Conservation (phyloP, 805 yeast genomes). For the Candida palmyrensis region DNA sequence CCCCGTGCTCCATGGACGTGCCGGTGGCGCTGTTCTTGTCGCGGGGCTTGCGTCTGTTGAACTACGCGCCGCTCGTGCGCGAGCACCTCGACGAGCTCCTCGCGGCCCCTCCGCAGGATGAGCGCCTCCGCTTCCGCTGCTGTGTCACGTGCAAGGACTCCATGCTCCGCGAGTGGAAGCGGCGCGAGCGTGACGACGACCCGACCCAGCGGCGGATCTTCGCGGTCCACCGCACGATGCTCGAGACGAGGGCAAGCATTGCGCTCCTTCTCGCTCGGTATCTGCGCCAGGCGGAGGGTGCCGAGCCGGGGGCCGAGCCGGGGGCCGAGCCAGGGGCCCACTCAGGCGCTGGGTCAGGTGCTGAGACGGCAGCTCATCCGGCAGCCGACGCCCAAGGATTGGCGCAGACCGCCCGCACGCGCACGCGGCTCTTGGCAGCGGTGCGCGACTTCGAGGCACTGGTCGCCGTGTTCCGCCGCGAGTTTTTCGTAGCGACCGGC, state of each 20-base stretch:
- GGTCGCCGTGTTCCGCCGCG: slow-evolving; percentile 17
- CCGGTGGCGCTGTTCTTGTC: slow-evolving; percentile 42
- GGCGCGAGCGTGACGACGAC: slow-evolving; percentile 4
- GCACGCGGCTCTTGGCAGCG: no score
- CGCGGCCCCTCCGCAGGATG: slow-evolving; percentile 5
- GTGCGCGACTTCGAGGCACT: slow-evolving; percentile 30
- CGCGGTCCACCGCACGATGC: no score
- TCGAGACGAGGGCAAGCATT: no score
- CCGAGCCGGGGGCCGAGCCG: background rate
- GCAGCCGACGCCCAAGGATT: no score
- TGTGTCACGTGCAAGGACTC: slow-evolving; percentile 67
- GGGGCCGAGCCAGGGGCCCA: background rate
- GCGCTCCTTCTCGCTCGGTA: background rate
- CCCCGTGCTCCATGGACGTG: slow-evolving; percentile 66
- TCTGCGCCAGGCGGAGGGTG: background rate
- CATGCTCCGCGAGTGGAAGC: slow-evolving; percentile 49
- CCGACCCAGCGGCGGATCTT: background rate
- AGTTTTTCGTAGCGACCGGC: slow-evolving; percentile 6
- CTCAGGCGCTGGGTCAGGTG: no score
- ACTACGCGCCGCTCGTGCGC: slow-evolving; percentile 23
- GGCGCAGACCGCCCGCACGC: no score
- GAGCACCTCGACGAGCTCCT: slow-evolving; percentile 12
- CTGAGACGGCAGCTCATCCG: no score
- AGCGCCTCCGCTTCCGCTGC: slow-evolving; percentile 43
- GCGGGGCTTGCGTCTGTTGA: slow-evolving; percentile 29